A percentile compares a stretch with the other conserved stretches of the same genome.
phyloP scores from a whole-genome alignment of 1,284 basidiomycete species.

The Cutaneotrichosporon spelunceum region DNA sequence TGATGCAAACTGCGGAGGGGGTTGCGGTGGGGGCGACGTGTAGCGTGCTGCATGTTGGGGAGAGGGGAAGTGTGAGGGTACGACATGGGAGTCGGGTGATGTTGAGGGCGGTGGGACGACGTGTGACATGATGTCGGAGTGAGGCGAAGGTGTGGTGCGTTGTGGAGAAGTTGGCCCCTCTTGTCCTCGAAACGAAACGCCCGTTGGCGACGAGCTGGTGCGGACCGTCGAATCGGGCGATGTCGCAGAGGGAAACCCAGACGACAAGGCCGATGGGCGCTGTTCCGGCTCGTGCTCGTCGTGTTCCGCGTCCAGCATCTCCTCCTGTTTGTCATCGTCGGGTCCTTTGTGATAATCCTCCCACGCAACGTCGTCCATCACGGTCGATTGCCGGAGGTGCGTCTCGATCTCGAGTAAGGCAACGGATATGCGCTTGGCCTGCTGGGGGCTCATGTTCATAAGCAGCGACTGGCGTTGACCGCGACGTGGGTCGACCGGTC shows the following conservation, averaged over 20 bases:
- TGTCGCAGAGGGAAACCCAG: conserved; percentile 32
- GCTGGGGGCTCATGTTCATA: conserved; percentile 35
- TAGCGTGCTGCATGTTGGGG: neutral
- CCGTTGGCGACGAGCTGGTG: neutral
- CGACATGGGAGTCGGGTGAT: neutral
- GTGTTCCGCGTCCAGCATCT: conserved; percentile 28
- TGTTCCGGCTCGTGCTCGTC: conserved; percentile 9
- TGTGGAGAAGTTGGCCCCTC: neutral
- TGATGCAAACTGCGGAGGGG: neutral
- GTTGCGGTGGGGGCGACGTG: neutral
- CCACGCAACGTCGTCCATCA: neutral
- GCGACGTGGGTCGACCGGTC: neutral
- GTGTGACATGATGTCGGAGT: neutral
- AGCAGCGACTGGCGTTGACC: conserved; percentile 38
- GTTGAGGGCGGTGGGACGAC: neutral
- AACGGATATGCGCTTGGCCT: conserved; percentile 44
- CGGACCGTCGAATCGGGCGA: conserved; percentile 30
- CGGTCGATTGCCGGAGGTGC: conserved; percentile 20
- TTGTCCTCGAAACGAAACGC: neutral
- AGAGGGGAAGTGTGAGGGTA: neutral
- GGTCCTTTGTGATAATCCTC: conserved; percentile 23
- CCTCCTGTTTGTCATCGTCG: conserved; percentile 36
- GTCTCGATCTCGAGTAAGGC: conserved; percentile 44
- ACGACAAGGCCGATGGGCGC: conserved; percentile 20
- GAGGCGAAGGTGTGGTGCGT: neutral